Base-by-base conservation (phyloP, 139 green algal genomes). In the Chlamydomonas incerta region DNA sequence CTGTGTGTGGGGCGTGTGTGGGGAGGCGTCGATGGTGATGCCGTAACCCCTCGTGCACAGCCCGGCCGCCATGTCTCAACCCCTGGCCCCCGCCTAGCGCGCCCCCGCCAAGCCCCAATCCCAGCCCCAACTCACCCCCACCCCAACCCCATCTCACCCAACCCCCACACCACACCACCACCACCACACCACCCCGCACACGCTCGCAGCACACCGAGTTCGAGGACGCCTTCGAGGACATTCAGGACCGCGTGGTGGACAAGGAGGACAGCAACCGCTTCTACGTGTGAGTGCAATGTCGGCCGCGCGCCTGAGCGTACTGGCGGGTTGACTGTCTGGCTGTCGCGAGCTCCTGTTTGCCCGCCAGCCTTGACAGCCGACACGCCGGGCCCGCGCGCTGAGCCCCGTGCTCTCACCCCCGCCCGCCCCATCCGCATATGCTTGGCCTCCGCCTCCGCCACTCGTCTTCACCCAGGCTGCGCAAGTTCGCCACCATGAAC, bases 401-500 rank as follows among this genome's bases (percentile, higher is more conserved):
- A n/a, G n/a, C n/a, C 63, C 2, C 63, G 17, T 26, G 31, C 67
- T 11, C 67, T 20, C 31, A 6, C 67, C 33, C 11, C 67, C 67
- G 20, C 31, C 67, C 67, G 2, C 15, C 1, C 35, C 20, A 24
- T 34, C 50, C 50, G 11, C 21, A 35, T 20, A 31, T 23, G 3
- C 34, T 34, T 28, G 17, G 11, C 11, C 11, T 70, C 29, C 63
- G 6, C 11, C 63, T 37, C 10, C n/a, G 9, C 34, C 50, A 1
- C 24, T 50, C 24, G 21, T 34, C 20, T 18, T 20, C 35, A n/a
- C 28, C 9, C 79, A 85, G 79, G 17, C 63, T 85, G n/a, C 79
- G 79, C 66, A 85, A 85, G 79, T 67, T 85, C 33, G 47, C 50
- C 21, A 85, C 47, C 79, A 52, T 75, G 66, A 85, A 85, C 79